Conservation (phyloP, 2,329 filamentous ascomycete species). For the Cercospora sp. region DNA sequence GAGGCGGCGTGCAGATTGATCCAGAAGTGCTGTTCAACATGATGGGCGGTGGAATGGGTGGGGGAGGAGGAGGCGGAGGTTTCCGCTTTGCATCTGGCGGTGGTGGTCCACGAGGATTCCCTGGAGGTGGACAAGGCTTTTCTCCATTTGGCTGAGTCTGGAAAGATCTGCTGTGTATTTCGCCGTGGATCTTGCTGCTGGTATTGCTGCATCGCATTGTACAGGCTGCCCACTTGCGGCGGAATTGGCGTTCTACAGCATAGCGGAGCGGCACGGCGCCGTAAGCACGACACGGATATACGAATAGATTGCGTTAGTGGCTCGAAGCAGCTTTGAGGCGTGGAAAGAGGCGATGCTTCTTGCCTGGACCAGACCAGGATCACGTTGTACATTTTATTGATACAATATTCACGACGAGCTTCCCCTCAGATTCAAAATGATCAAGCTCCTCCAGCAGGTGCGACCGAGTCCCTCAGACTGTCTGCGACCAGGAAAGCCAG, state of each 20-base stretch:
- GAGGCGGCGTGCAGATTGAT: constrained; percentile 59
- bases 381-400: background rate
- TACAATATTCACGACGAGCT: background rate
- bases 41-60: constrained; percentile 67
- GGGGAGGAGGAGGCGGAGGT: constrained; percentile 45
- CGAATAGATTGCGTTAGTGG: background rate
- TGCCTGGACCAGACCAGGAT: background rate
- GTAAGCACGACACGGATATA: background rate
- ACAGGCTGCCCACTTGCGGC: background rate
- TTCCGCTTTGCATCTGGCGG: constrained; percentile 30
- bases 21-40: constrained; percentile 80
- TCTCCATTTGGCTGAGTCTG: constrained; percentile 24
- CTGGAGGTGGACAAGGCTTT: constrained; percentile 20
- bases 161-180: background rate
- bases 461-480: constrained; percentile 25
- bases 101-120: constrained; percentile 20
- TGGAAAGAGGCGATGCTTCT: background rate
- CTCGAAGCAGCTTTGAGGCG: background rate
- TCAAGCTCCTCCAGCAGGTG: background rate
- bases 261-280: background rate
- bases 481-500: constrained; percentile 90
- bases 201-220: background rate
- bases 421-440: background rate
- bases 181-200: background rate
- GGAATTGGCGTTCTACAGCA: background rate